Evolutionary conservation across 345 rosid genomes (phyloP), one percentile per base, ranked within the genome.

Genomic region (Rhizophora apiculata): DNA sequence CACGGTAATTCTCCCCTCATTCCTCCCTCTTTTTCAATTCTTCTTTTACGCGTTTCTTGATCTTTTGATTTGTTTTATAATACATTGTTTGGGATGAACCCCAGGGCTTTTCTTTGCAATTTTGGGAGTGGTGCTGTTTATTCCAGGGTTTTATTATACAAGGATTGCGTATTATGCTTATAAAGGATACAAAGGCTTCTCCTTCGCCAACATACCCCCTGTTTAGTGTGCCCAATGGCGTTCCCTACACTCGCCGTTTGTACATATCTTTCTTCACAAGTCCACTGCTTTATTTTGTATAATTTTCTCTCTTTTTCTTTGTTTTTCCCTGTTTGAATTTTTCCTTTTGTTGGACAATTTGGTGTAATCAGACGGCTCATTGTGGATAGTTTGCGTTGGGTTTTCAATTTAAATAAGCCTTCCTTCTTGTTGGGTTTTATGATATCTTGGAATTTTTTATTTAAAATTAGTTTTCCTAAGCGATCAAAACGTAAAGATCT

Each of bases 131-230:
- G 73, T 94, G 36, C 74, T 94, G 83, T 94, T 94, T 74, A 89
- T 91, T 49, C 98, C 98, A 0, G 98, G 98, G 43, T 94, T 85
- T 75, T 94, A 94, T 71, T 94, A 94, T 29, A 89, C 98, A 0
- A 80, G 98, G 83, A 88, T 94, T 8, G 97, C 98, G 0, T 94
- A 91, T 74, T 94, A 91, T 72, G 98, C 98, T 1, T 91, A 91
- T 74, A 94, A 94, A 75, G 98, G 98, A 54, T 94, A 91, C 86
- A 85, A 85, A 78, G 98, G 98, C 63, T 94, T 94, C 86, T 94
- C 98, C 61, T 94, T 94, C 77, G 74, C 91, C 80, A 94, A 85
- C 79, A 94, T 91, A 60, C 98, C 98, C 0, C 85, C 98, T 4
- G 97, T 93, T 30, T 92, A 67, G 29, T 36, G 6, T 16, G 60